phyloP scores from a whole-genome alignment of 1,139 yeast genomes.

The Kodamaea fungicola region DNA sequence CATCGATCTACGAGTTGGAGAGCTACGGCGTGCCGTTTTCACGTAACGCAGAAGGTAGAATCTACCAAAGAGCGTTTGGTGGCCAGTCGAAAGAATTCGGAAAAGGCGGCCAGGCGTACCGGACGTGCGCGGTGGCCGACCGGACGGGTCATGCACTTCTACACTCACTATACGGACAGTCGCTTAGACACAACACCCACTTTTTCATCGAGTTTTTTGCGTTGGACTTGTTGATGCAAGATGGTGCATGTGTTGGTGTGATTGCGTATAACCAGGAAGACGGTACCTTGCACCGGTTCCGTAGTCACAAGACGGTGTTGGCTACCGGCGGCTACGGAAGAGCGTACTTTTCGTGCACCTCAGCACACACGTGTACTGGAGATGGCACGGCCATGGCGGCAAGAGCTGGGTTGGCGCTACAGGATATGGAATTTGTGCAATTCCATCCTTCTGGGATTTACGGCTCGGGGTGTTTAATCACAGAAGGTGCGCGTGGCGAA shows the following conservation, averaged over 20 bases:
- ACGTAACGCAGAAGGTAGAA: conserved; percentile 91
- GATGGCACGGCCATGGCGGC: conserved; percentile 97
- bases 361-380: conserved; percentile 99
- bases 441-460: conserved; percentile 99
- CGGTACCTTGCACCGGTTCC: conserved; percentile 94
- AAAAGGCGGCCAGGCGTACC: conserved; percentile 97
- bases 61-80: conserved; percentile 97
- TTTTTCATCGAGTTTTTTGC: conserved; percentile 97
- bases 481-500: conserved; percentile 99
- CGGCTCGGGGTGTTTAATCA: conserved; percentile 95
- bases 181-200: conserved; percentile 91
- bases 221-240: conserved; percentile 86
- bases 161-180: conserved; percentile 93
- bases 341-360: conserved; percentile 95
- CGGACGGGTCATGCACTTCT: conserved; percentile 96
- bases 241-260: conserved; percentile 94
- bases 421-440: conserved; percentile 94
- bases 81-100: conserved; percentile 94
- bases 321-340: conserved; percentile 99
- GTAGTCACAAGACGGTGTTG: conserved; percentile 88
- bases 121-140: conserved; percentile 98
- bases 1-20: conserved; percentile 90
- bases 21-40: conserved; percentile 97
- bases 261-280: conserved; percentile 97
- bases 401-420: conserved; percentile 94